Evolutionary conservation across 2,329 filamentous ascomycete genomes (phyloP), one percentile per base, ranked within the genome.

Genomic region (Phaeosphaeria sp.): DNA sequence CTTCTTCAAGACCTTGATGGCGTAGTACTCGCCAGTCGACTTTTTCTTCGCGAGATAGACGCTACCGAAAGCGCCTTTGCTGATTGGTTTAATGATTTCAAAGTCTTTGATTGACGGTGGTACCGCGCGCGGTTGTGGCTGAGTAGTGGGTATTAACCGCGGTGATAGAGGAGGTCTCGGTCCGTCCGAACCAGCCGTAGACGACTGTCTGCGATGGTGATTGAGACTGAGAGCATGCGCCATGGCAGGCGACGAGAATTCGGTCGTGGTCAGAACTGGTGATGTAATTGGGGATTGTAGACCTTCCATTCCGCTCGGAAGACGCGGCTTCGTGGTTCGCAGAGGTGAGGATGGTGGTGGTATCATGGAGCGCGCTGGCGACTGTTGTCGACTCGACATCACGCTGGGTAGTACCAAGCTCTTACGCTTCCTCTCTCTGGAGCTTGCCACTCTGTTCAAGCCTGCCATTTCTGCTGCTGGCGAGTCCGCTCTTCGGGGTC

Each of bases 11-110:
- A 98, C 95, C 74, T 99, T 99, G 81, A 99, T 98, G 9, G 95
- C 95, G 76, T 94, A 99, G 77, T 99, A 99, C 72, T 99, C 95
- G 46, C 93, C 94, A 0, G 96, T 99, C 0, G 92, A 95, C 78
- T 97, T 98, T 84, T 99, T 99, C 81, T 98, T 99, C 0, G 95
- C 94, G 30, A 99, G 81, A 73, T 99, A 99, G 7, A 99, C 95
- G 74, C 95, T 98, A 5, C 95, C 95, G 76, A 99, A 99, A 3
- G 95, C 95, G 49, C 95, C 95, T 79, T 97, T 98, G 79, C 95
- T 99, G 78, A 99, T 99, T 6, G 95, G 95, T 74, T 99, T 99
- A 80, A 99, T 97, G 66, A 99, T 97, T 76, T 99, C 95, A 68
- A 99, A 99, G 73, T 99, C 95, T 70, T 98, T 98, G 80, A 99